phyloP scores from a whole-genome alignment of 495 filamentous ascomycete genomes.

The Rostrohypoxylon terebratum region DNA sequence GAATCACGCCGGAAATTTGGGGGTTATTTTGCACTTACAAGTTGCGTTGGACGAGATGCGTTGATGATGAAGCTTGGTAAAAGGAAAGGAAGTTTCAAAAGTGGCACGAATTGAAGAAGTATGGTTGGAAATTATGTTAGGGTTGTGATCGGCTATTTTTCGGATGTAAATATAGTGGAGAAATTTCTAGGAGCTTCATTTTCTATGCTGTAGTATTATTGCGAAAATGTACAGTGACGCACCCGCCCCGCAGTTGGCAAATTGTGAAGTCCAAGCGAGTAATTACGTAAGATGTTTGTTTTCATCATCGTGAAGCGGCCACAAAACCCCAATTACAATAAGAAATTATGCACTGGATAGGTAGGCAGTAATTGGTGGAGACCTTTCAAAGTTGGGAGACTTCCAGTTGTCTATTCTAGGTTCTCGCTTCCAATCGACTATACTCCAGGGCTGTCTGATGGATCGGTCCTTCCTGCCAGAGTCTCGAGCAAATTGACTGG shows the following conservation, averaged over 20 bases:
- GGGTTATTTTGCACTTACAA: constrained; percentile 36
- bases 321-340: neutral
- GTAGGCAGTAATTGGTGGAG: neutral
- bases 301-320: neutral
- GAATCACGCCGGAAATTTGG: neutral
- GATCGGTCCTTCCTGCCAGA: neutral
- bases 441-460: neutral
- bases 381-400: too few relatives aligned
- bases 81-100: constrained; percentile 39
- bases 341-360: neutral
- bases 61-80: constrained; percentile 43
- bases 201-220: neutral
- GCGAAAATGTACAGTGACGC: neutral
- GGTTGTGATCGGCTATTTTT: constrained; percentile 50
- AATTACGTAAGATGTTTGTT: neutral
- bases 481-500: neutral
- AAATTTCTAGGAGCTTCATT: neutral
- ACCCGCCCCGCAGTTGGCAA: neutral
- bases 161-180: constrained; percentile 41
- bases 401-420: too few relatives aligned
- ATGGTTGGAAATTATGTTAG: constrained; percentile 44
- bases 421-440: neutral
- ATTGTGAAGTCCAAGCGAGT: neutral
- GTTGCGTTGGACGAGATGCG: constrained; percentile 45
- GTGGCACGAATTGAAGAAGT: constrained; percentile 48